A percentile compares a stretch with the other conserved stretches of the same genome.
Conservation (phyloP, 2,329 filamentous ascomycete species). For the Zasmidium cellare region DNA sequence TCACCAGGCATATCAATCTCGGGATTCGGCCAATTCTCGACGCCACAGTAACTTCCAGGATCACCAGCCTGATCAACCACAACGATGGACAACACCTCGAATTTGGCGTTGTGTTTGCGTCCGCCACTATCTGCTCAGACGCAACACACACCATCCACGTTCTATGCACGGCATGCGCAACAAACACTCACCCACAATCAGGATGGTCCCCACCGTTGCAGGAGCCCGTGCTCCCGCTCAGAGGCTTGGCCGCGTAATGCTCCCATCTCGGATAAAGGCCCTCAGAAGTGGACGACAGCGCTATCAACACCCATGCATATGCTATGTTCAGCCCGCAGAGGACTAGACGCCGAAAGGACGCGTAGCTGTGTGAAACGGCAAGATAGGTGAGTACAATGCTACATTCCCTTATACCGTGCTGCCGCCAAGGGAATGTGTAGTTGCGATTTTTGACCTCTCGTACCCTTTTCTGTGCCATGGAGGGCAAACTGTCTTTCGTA, state of each 20-base stretch:
- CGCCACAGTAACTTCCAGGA: too few relatives aligned
- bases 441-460: background rate
- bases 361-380: background rate
- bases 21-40: too few relatives aligned
- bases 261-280: background rate
- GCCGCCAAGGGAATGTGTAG: background rate
- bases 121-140: too few relatives aligned
- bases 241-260: background rate
- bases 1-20: too few relatives aligned
- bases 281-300: background rate
- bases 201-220: background rate
- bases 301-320: background rate
- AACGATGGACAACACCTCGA: too few relatives aligned
- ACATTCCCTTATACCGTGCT: slow-evolving; percentile 1
- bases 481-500: background rate
- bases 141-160: too few relatives aligned
- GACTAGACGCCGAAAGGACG: background rate
- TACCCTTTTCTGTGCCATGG: background rate
- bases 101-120: too few relatives aligned
- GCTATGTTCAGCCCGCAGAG: too few relatives aligned
- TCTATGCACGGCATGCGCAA: too few relatives aligned
- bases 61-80: too few relatives aligned
- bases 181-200: background rate
- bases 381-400: slow-evolving; percentile 1
- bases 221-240: background rate